Percentiles rank a stretch among this genome's conserved stretches.
Conservation (phyloP, 805 yeast genomes). For the Cyberlindnera saturnus region DNA sequence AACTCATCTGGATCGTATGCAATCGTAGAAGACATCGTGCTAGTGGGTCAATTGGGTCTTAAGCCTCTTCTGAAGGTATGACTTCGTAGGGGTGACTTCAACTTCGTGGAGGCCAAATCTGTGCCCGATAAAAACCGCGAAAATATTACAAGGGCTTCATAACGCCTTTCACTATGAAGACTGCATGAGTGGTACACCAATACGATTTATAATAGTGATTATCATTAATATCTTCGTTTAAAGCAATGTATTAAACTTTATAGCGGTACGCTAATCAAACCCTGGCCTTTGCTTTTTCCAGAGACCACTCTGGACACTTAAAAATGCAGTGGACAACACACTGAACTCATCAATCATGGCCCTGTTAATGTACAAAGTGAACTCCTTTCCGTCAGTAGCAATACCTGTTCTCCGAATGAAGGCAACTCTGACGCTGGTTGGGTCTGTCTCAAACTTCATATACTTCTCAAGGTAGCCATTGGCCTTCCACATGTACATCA, state of each 20-base stretch:
- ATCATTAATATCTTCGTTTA: too few relatives aligned
- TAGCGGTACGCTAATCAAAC: not conserved
- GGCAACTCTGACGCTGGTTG: slow-evolving; percentile 14
- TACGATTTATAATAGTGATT: too few relatives aligned
- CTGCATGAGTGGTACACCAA: too few relatives aligned
- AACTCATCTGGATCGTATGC: slow-evolving; percentile 51
- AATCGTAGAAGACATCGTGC: slow-evolving; percentile 34
- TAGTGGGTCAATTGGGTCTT: too few relatives aligned
- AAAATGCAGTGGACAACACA: slow-evolving; percentile 10
- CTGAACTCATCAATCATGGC: slow-evolving; percentile 9
- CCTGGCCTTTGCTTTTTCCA: not conserved
- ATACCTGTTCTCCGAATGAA: slow-evolving; percentile 1
- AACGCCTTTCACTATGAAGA: too few relatives aligned
- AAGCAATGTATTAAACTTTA: too few relatives aligned
- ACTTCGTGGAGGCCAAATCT: too few relatives aligned
- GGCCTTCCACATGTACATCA: slow-evolving; percentile 13
- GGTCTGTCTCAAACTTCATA: slow-evolving; percentile 1
- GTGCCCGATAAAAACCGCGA: too few relatives aligned
- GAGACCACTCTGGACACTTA: slow-evolving; percentile 7
- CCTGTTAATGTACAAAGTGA: slow-evolving; percentile 8
- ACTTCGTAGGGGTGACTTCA: too few relatives aligned
- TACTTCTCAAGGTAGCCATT: slow-evolving; percentile 18
- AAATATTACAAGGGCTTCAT: too few relatives aligned
- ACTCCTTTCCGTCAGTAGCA: not conserved
- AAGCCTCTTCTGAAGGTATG: too few relatives aligned